Evolutionary conservation across 345 rosid species (phyloP), one percentile per base, ranked within the genome.

Genomic region (Populus tremula): DNA sequence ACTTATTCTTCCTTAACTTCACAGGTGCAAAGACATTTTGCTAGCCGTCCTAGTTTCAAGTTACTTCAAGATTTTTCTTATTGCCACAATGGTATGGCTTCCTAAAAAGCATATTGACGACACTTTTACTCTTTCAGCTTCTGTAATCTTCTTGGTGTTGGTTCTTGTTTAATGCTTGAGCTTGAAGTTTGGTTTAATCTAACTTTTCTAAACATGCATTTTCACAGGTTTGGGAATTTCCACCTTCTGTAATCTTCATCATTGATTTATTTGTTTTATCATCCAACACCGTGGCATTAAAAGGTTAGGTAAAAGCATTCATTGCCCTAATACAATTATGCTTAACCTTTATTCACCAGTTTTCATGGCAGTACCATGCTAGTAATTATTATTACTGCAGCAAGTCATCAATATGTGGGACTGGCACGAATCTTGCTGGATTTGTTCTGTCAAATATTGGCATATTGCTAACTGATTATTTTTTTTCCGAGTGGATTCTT

Each of bases 201-300:
- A 72, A 79, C 36, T 71, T 33, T 29, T 16, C 63, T 56, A 23
- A 25, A 67, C 31, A 69, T 80, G 45, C 76, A 45, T 74, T 74
- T 70, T 20, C 74, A 41, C 92, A 91, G 98, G 90, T 94, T 45
- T 91, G 97, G 98, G 89, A 90, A 76, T 90, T 94, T 71, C 96
- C 97, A 4, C 74, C 91, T 41, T 91, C 93, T 8, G 94, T 90
- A 80, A 83, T 89, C 73, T 86, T 85, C 83, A 88, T 90, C 41
- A 83, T 91, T 69, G 97, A 94, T 82, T 81, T 90, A 74, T 89
- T 94, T 41, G 91, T 93, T 53, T 77, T 93, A 69, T 90, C 97
- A 78, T 94, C 93, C 71, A 94, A 89, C 66, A 76, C 75, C 12
- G 92, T 90, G 47, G 94, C 97, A 63, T 74, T 93, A 79, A 88